phyloP scores from a whole-genome alignment of 257 asterid genomes.

The Nicotiana benthamiana region DNA sequence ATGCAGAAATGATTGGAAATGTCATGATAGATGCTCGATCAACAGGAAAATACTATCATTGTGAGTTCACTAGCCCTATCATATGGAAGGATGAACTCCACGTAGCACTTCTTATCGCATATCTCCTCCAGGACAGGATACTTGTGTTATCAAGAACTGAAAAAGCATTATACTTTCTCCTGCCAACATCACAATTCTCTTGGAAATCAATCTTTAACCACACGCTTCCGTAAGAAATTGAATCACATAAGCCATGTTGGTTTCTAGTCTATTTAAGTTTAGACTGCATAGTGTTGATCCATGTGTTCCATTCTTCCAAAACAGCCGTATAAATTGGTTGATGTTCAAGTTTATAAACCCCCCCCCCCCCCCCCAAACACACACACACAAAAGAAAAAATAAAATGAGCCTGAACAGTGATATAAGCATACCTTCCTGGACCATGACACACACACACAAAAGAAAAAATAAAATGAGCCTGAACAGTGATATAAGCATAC shows the following conservation, averaged over 20 bases:
- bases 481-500: not conserved
- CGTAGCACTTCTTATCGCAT: not conserved
- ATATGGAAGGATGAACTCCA: not conserved
- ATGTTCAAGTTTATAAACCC: not conserved
- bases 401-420: no score
- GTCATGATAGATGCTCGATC: constrained; percentile 97
- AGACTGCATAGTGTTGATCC: not conserved
- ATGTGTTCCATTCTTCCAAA: not conserved
- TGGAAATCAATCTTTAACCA: not conserved
- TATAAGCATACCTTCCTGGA: not conserved
- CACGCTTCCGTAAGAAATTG: not conserved
- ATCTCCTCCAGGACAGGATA: not conserved
- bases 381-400: no score
- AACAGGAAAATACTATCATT: constrained; percentile 96
- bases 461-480: no score
- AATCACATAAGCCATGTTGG: not conserved
- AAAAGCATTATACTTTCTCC: not conserved
- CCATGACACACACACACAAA: not conserved
- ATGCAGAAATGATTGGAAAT: constrained; percentile 92
- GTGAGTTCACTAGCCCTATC: constrained; percentile 36
- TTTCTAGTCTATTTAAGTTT: not conserved
- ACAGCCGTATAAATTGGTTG: not conserved
- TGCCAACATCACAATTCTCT: not conserved
- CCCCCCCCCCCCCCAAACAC: no score
- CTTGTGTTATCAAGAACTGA: not conserved